Evolutionary conservation across 129 eudicot genomes (phyloP).

Genomic region (Escallonia herrerae): DNA sequence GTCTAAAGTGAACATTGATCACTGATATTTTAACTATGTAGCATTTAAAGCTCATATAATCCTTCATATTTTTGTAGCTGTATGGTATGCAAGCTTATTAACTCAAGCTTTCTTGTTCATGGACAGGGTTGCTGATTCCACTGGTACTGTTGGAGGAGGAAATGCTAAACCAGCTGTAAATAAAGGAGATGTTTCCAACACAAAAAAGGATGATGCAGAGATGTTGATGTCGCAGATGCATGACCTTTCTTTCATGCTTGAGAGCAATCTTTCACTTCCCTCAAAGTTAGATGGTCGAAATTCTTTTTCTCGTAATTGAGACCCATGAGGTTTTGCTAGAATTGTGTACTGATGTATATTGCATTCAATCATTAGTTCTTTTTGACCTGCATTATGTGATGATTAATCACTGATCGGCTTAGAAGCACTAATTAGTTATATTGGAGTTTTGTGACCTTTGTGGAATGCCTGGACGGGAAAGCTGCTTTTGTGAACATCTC

Average conservation of each 20-base stretch:
- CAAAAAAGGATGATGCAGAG: constrained; percentile 32
- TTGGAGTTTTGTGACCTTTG: no score
- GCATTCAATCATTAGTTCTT: constrained; percentile 7
- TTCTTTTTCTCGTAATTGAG: constrained; percentile 12
- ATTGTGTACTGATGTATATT: background rate
- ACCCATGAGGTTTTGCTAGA: constrained; percentile 8
- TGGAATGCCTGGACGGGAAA: no score
- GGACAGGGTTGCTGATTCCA: constrained; percentile 21
- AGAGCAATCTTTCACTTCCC: constrained; percentile 45
- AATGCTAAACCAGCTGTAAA: no score
- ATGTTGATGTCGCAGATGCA: constrained; percentile 71
- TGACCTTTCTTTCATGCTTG: constrained; percentile 79
- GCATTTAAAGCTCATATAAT: no score
- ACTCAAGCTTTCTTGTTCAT: background rate
- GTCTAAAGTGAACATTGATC: no score
- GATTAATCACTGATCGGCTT: background rate
- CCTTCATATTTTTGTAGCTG: no score
- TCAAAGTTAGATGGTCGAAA: constrained; percentile 18
- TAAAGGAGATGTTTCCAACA: constrained; percentile 10
- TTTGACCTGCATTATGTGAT: background rate
- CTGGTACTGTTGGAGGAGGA: constrained; percentile 5
- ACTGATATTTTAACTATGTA: no score
- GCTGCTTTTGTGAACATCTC: no score
- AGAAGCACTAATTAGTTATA: no score
- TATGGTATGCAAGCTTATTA: background rate